Evolutionary conservation across 2,329 filamentous ascomycete genomes (phyloP), one percentile per base, ranked within the genome.

Genomic region (Phaeophleospora eucalypticola): DNA sequence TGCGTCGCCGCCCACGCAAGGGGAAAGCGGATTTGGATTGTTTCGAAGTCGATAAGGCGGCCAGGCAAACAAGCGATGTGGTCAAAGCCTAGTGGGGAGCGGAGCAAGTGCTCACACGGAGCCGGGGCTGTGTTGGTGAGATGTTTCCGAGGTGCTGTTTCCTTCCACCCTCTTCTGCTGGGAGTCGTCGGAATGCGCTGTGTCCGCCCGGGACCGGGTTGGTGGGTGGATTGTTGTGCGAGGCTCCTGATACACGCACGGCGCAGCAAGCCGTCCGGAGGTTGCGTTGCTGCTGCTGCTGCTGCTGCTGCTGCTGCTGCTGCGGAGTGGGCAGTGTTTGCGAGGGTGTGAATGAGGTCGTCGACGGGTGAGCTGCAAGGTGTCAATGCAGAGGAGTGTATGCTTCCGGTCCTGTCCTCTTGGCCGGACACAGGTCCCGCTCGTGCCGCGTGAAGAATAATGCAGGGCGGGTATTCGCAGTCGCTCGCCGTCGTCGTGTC

Each of bases 1-100:
- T 17, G 42, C 45, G 35, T 38, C 40, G 40, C 38, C 44, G 39
- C 21, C 39, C n/a, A 47, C 34, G 45, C 45, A 42, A 47, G 45
- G 43, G 36, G 29, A 38, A 2, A 29, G 24, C 24, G 24, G 24
- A 29, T 6, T 7, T 29, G 24, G 24, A 29, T 29, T 29, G 37
- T 33, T 12, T 29, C 24, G 6, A 6, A 29, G 24, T 29, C 24
- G 12, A 6, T 29, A 29, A 12, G 24, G 7, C 12, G 24, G 12
- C 24, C 24, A 29, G 24, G 12, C 24, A 29, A 12, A 29, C 24
- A 6, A 12, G 6, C 24, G 24, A 12, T 29, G 12, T 12, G 24
- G 24, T 29, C 24, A 29, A 29, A 6, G 24, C 12, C 12, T 29
- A 29, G 6, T 29, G 7, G 6, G 24, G 24, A 12, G 24, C 6